These are phyloP conservation scores for Aspergillus incahuasiensis DNA, from an alignment of 495 filamentous ascomycete genomes.

Conservation along the genomic window DNA sequence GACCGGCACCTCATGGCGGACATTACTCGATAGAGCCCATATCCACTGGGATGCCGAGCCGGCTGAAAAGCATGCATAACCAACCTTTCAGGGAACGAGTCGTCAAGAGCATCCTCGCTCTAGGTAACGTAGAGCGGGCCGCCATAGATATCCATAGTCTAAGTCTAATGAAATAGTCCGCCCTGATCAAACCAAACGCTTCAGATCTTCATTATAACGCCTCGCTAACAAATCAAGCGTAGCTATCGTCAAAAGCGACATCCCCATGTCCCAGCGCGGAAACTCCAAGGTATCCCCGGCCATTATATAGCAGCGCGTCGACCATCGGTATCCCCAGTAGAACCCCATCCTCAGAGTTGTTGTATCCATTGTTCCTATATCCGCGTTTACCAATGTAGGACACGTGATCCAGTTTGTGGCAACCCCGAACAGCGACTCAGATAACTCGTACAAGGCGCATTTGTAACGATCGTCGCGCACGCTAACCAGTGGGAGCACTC, in stretches of 20 bases:
- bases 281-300: background rate
- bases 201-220: slow-evolving; percentile 12
- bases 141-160: background rate
- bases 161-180: background rate
- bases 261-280: background rate
- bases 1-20: slow-evolving; percentile 21
- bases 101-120: background rate
- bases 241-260: slow-evolving; percentile 7
- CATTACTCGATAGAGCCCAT: slow-evolving; percentile 25
- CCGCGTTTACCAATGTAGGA: background rate
- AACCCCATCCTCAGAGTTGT: background rate
- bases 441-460: background rate
- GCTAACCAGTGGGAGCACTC: background rate
- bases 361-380: background rate
- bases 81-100: background rate
- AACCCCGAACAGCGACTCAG: background rate
- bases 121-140: background rate
- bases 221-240: slow-evolving; percentile 16
- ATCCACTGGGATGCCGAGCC: slow-evolving; percentile 19
- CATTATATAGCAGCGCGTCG: background rate
- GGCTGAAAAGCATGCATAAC: background rate
- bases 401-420: background rate
- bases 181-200: slow-evolving; percentile 7
- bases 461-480: background rate
- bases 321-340: background rate